These are phyloP conservation scores for Candida dubliniensis DNA, from an alignment of 1,139 yeast genomes.

Conservation along the genomic window DNA sequence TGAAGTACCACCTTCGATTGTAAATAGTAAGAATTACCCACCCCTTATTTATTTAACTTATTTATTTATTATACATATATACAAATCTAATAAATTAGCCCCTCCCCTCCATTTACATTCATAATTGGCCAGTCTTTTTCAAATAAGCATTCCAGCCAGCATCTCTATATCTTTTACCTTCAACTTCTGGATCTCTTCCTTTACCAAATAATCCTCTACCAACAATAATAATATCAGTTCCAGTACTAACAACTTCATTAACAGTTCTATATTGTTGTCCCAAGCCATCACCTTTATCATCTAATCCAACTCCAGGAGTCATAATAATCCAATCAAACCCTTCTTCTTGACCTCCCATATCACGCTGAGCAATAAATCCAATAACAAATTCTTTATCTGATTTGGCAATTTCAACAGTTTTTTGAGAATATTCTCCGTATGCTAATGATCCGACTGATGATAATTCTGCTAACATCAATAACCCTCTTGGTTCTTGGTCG, in stretches of 20 bases:
- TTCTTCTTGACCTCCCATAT: conserved; percentile 79
- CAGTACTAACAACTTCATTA: conserved; percentile 74
- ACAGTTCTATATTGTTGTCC: conserved; percentile 98
- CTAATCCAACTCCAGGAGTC: conserved; percentile 99
- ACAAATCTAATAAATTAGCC: no score
- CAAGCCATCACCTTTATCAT: conserved; percentile 90
- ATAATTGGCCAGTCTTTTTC: conserved; percentile 32
- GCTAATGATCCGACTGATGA: conserved; percentile 94
- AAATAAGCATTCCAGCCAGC: conserved; percentile 95
- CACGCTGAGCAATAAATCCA: conserved; percentile 93
- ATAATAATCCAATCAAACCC: conserved; percentile 92
- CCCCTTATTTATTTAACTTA: conserved; percentile 6
- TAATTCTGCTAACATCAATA: conserved; percentile 92
- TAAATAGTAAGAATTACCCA: neutral
- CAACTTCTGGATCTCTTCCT: conserved; percentile 86
- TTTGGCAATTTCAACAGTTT: conserved; percentile 89
- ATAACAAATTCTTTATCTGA: conserved; percentile 84
- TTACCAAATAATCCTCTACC: conserved; percentile 97
- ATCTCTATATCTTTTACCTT: conserved; percentile 82
- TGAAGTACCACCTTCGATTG: neutral
- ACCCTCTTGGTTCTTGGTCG: conserved; percentile 66
- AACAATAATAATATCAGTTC: conserved; percentile 92
- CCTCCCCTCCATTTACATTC: neutral
- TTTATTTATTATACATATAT: neutral
- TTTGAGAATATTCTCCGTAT: conserved; percentile 81